These are phyloP conservation scores for Purshia tridentata DNA, from an alignment of 306 rosid genomes.

Conservation along the genomic window DNA sequence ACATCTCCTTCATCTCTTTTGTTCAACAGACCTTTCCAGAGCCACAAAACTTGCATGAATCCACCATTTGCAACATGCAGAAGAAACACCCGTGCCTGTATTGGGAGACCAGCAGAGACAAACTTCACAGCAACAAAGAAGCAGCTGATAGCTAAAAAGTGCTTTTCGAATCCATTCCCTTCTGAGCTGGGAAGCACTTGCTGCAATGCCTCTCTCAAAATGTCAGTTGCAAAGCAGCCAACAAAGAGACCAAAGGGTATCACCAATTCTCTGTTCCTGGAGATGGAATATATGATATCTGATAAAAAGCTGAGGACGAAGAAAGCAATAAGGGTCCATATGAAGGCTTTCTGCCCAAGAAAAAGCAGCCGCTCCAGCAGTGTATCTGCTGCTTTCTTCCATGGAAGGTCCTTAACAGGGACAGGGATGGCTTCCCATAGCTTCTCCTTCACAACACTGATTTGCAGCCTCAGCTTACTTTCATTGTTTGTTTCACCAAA, in stretches of 20 bases:
- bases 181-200: conserved; percentile 32
- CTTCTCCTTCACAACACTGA: conserved; percentile 32
- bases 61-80: conserved; percentile 48
- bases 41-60: conserved; percentile 48
- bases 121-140: conserved; percentile 36
- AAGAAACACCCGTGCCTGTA: conserved; percentile 27
- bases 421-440: conserved; percentile 36
- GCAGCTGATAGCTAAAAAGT: conserved; percentile 32
- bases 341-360: conserved; percentile 31
- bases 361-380: conserved; percentile 28
- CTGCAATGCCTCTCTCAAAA: conserved; percentile 36
- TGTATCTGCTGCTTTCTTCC: conserved; percentile 39
- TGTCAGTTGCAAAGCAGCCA: conserved; percentile 38
- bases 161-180: conserved; percentile 27
- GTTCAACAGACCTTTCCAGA: conserved; percentile 31
- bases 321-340: conserved; percentile 32
- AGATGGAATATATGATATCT: conserved; percentile 35
- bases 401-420: conserved; percentile 38
- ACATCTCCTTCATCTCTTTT: background rate
- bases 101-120: conserved; percentile 20
- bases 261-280: conserved; percentile 38
- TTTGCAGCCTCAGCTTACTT: conserved; percentile 10
- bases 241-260: conserved; percentile 49
- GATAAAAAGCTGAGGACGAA: conserved; percentile 27
- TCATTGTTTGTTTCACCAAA: conserved; percentile 21